These are phyloP conservation scores for Terfezia claveryi DNA, from an alignment of 495 filamentous ascomycete genomes.

Conservation along the genomic window DNA sequence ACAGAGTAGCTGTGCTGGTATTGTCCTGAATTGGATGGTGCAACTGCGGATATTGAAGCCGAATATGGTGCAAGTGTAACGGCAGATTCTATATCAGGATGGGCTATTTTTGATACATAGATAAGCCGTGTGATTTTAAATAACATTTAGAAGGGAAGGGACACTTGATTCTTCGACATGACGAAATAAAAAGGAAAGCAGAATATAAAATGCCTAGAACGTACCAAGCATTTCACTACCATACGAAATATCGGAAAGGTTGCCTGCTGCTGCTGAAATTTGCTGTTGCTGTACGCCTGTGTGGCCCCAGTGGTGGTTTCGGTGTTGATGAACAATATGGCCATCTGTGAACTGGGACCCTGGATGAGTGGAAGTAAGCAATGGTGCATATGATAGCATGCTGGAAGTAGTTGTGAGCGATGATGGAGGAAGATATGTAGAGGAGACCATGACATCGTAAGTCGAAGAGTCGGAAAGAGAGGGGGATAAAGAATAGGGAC, in stretches of 20 bases:
- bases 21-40: neutral
- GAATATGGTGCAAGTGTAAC: neutral
- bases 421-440: constrained; percentile 9
- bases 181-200: constrained; percentile 8
- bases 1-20: constrained; percentile 5
- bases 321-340: constrained; percentile 9
- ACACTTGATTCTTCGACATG: neutral
- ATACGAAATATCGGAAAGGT: constrained; percentile 23
- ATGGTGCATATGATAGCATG: constrained; percentile 13
- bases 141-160: neutral
- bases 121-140: neutral
- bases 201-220: constrained; percentile 17
- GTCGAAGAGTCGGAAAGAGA: constrained; percentile 9
- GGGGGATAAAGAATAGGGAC: constrained; percentile 17
- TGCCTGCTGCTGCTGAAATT: constrained; percentile 14
- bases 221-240: constrained; percentile 26
- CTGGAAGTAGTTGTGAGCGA: constrained; percentile 16
- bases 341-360: constrained; percentile 9
- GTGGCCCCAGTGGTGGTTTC: constrained; percentile 11
- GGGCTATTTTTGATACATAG: neutral
- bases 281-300: constrained; percentile 13
- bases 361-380: constrained; percentile 12
- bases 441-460: constrained; percentile 8
- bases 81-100: neutral
- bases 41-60: neutral